Conservation (phyloP, 2,329 filamentous ascomycete genomes). For the Botrytis fragariae region DNA sequence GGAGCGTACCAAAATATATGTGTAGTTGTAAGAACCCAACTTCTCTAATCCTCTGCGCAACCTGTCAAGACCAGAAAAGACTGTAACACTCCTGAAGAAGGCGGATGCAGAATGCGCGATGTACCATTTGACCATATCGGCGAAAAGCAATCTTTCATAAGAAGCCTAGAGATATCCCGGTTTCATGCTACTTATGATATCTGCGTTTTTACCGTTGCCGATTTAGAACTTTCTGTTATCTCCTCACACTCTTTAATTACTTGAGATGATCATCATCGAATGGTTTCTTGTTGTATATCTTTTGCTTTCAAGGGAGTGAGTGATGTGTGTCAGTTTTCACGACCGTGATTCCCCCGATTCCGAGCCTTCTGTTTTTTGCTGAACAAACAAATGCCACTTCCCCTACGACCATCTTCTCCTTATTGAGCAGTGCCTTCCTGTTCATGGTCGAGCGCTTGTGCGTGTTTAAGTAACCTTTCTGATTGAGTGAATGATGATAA, state of each 20-base stretch:
- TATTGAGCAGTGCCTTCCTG: no score
- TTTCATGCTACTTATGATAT: not conserved
- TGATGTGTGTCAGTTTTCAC: accelerated
- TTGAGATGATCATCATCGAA: not conserved
- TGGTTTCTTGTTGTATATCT: accelerated
- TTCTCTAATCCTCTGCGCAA: not conserved
- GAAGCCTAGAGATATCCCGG: accelerated
- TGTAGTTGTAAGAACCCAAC: not conserved
- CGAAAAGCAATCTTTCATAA: no score
- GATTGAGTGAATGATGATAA: no score
- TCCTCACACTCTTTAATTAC: accelerated
- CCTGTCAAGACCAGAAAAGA: accelerated
- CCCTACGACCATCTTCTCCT: no score
- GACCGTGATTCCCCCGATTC: accelerated
- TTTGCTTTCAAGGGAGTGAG: not conserved
- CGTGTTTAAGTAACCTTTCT: not conserved
- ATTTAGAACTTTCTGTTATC: not conserved
- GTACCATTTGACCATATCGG: no score
- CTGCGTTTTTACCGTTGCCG: accelerated
- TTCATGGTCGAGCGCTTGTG: not conserved
- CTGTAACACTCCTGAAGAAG: no score
- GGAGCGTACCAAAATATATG: no score
- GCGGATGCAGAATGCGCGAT: not conserved
- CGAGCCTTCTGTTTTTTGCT: accelerated
- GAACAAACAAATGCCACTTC: not conserved